These are phyloP conservation scores for Kluyveromyces starmeri DNA, from an alignment of 805 yeast species.

Conservation along the genomic window DNA sequence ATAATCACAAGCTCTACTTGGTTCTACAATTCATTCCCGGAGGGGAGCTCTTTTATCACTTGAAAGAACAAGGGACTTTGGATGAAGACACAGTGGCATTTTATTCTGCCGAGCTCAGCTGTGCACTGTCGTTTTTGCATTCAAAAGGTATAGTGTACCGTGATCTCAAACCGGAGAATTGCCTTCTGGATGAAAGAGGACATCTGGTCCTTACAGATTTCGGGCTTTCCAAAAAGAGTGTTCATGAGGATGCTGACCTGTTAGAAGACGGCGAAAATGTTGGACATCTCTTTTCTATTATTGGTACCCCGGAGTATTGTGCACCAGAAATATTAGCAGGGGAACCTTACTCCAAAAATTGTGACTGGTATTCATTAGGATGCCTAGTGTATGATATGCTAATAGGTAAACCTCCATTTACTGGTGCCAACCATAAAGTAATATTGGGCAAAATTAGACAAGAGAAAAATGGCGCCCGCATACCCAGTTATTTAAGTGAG, in stretches of 20 bases:
- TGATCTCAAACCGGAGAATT: slow-evolving; percentile 85
- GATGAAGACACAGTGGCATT: slow-evolving; percentile 64
- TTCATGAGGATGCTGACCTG: slow-evolving; percentile 4
- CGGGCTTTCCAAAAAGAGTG: slow-evolving; percentile 52
- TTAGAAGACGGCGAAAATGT: slow-evolving; percentile 24
- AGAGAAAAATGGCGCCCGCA: slow-evolving; percentile 43
- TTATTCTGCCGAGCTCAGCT: slow-evolving; percentile 71
- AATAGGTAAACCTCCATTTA: slow-evolving; percentile 82
- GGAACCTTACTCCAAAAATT: slow-evolving; percentile 63
- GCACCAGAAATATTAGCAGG: slow-evolving; percentile 86
- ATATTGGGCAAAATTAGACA: slow-evolving; percentile 68
- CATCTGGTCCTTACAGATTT: slow-evolving; percentile 80
- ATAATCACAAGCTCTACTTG: slow-evolving; percentile 62
- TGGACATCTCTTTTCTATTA: slow-evolving; percentile 30
- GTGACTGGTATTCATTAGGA: slow-evolving; percentile 92
- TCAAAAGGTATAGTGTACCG: slow-evolving; percentile 75
- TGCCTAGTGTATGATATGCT: slow-evolving; percentile 72
- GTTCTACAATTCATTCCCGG: slow-evolving; percentile 80
- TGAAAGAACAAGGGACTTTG: slow-evolving; percentile 34
- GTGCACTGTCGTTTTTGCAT: slow-evolving; percentile 71
- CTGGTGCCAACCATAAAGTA: slow-evolving; percentile 69
- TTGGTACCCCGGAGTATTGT: slow-evolving; percentile 43
- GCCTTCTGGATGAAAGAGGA: slow-evolving; percentile 67
- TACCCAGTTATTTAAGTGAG: slow-evolving; percentile 68
- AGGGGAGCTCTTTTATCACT: slow-evolving; percentile 60